Evolutionary conservation across 331 rosid species (phyloP), one percentile per base, ranked within the genome.

Genomic region (Prunus yedoensis): DNA sequence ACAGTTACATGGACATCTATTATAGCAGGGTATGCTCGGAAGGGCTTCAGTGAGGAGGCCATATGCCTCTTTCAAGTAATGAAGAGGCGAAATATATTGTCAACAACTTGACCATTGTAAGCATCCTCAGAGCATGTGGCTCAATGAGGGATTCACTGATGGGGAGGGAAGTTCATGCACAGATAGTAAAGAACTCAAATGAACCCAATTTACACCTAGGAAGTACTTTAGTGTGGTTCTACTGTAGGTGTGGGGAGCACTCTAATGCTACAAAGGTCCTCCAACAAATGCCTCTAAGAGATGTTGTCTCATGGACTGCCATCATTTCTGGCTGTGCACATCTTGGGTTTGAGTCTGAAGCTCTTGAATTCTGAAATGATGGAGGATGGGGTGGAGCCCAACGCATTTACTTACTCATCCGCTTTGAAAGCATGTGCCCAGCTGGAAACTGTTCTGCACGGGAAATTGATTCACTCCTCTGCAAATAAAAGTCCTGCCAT

Each of bases 1-100:
- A 91, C 95, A 1, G 98, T 87, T 74, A 94, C 98, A 0, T 94
- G 98, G 98, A 94, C 98, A 4, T 94, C 95, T 38, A 78, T 94
- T 70, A 91, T 94, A 77, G 90, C 98, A 10, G 98, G 98, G 66
- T 89, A 88, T 78, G 92, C 93, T n/a, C 88, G 97, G 70, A 85
- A 85, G 65, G 95, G 96, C 54, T 86, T 76, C 47, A 90, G 95
- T 17, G 87, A 87, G 75, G 93, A 91, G 86, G 98, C 98, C 17
- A 43, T 91, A 43, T 75, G 28, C 78, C 80, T 87, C 16, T 92
- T 94, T 79, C 89, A 83, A 43, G 69, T 72, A 47, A 94, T 92
- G 97, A 89, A 85, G 87, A 83, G 81, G 71, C 74, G 87, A 46
- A 89, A 78, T 13, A 77, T 92, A 45, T 74, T 81, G 79, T 83